Base-by-base conservation (phyloP, 257 asterid species). In the Lithospermum erythrorhizon region DNA sequence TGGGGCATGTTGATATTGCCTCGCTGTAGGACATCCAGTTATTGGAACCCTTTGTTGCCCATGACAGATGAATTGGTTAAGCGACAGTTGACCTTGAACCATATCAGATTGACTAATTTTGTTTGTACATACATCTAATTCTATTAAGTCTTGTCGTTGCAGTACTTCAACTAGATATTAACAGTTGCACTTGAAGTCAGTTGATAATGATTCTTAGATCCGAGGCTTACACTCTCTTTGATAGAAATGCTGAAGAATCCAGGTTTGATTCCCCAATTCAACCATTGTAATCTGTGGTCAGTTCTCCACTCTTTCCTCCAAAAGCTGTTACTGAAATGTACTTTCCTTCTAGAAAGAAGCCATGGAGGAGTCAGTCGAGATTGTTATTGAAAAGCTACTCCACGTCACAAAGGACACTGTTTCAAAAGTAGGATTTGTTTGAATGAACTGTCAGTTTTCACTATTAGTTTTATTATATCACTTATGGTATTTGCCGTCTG, bases 121-220 rank as follows among this genome's bases (percentile, higher is more conserved):
- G 7, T 63, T 30, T 53, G 19, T 66, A 61, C 62, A 21, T 56
- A 52, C 62, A 55, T 73, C 52, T 56, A 48, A 35, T 24, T 54
- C 18, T 65, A 20, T 68, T n/a, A 47, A 64, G 59, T 21, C 45
- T 68, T 56, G 22, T 49, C 18, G 53, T 32, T 77, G 78, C 96
- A 93, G 99, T 93, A 89, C 76, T 89, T 93, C 81, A 93, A 89
- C 79, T 97, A 84, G 86, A 81, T 93, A 65, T 68, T 93, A 81
- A 93, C 97, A 3, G 90, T 81, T 73, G 89, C 78, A 57, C 88
- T 93, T 61, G 99, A 89, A 74, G 87, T 87, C 87, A 84, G 97
- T 87, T 77, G 97, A 89, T 71, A 65, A 87, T 61, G 94, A 89
- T 65, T 78, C 97, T 67, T 83, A 87, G 61, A 78, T 82, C 57